A percentile compares a stretch with the other conserved stretches of the same genome.
phyloP scores from a whole-genome alignment of 768 basidiomycete genomes.

The Dentipellis fragilis region DNA sequence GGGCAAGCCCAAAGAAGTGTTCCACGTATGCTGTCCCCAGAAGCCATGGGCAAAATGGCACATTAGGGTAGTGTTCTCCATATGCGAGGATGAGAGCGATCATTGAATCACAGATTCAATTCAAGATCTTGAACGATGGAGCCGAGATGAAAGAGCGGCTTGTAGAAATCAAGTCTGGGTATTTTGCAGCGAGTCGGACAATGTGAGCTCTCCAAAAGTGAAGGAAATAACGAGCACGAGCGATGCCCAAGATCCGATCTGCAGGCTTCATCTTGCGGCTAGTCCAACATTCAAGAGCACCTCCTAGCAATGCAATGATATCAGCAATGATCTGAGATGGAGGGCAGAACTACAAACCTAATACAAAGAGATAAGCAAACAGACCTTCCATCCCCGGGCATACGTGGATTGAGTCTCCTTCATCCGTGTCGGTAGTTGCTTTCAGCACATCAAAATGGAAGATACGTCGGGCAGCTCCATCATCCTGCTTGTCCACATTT shows the following conservation, averaged over 20 bases:
- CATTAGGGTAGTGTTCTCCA: slow-evolving; percentile 11
- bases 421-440: slow-evolving; percentile 7
- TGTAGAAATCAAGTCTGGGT: slow-evolving; percentile 17
- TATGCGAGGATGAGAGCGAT: slow-evolving; percentile 15
- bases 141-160: slow-evolving; percentile 17
- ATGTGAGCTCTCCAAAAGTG: slow-evolving; percentile 15
- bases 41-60: slow-evolving; percentile 18
- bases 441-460: slow-evolving; percentile 16
- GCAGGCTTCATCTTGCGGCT: slow-evolving; percentile 11
- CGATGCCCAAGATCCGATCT: slow-evolving; percentile 13
- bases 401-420: not conserved
- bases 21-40: slow-evolving; percentile 19
- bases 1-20: slow-evolving; percentile 21
- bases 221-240: slow-evolving; percentile 16
- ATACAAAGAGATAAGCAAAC: slow-evolving; percentile 18
- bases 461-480: slow-evolving; percentile 18
- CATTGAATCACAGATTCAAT: slow-evolving; percentile 19
- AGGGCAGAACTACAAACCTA: slow-evolving; percentile 10
- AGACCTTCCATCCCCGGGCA: slow-evolving; percentile 18
- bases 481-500: slow-evolving; percentile 22
- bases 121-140: slow-evolving; percentile 20
- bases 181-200: slow-evolving; percentile 4
- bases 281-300: slow-evolving; percentile 19
- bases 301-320: slow-evolving; percentile 4
- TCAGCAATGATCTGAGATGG: not conserved